A percentile compares a stretch with the other conserved stretches of the same genome.
These are phyloP conservation scores for Aquilaria agallochum DNA, from an alignment of 441 rosid species.

Conservation along the genomic window DNA sequence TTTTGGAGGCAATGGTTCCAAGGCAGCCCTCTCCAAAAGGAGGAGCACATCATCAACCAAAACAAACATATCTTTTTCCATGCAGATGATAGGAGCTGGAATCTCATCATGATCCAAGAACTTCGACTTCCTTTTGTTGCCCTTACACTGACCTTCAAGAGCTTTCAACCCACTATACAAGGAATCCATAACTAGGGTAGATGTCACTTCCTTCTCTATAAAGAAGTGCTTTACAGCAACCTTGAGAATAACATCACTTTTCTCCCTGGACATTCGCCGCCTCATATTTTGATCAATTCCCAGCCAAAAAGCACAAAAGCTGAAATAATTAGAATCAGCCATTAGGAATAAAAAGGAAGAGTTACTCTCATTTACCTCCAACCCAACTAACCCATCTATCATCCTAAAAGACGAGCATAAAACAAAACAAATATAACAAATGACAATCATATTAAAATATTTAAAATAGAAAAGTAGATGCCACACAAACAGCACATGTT, in stretches of 20 bases:
- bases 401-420: too few species aligned
- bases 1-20: slow-evolving; percentile 84
- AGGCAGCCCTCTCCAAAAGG: slow-evolving; percentile 76
- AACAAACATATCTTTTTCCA: slow-evolving; percentile 78
- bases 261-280: slow-evolving; percentile 79
- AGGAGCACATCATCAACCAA: slow-evolving; percentile 86
- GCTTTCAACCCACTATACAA: slow-evolving; percentile 89
- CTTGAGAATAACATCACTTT: slow-evolving; percentile 71
- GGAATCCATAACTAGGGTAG: slow-evolving; percentile 98
- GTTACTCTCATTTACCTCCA: too few species aligned
- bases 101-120: slow-evolving; percentile 61
- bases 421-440: too few species aligned
- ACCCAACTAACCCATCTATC: too few species aligned
- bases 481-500: too few species aligned
- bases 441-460: too few species aligned
- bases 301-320: slow-evolving; percentile 82
- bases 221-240: slow-evolving; percentile 86
- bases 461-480: too few species aligned
- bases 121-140: slow-evolving; percentile 58
- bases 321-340: slow-evolving; percentile 26
- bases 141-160: slow-evolving; percentile 76
- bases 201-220: slow-evolving; percentile 94
- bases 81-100: slow-evolving; percentile 79
- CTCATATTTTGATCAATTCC: slow-evolving; percentile 73
- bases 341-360: too few species aligned